These are phyloP conservation scores for Ballota nigra DNA, from an alignment of 257 asterid species.

Conservation along the genomic window DNA sequence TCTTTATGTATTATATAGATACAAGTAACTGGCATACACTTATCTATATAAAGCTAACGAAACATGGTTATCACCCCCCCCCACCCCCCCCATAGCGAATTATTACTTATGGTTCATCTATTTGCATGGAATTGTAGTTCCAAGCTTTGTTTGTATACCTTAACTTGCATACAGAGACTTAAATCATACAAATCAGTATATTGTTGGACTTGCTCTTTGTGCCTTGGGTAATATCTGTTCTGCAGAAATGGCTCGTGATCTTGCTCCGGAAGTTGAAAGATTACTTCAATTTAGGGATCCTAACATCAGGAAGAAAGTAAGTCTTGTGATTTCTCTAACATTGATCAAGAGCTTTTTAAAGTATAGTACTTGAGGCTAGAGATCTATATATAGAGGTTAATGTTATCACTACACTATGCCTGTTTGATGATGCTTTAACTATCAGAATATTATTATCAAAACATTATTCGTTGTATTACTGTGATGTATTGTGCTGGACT, in stretches of 20 bases:
- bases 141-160: too few relatives aligned
- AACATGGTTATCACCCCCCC: too few relatives aligned
- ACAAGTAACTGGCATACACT: constrained; percentile 17
- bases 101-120: too few relatives aligned
- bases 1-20: constrained; percentile 14
- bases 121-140: too few relatives aligned
- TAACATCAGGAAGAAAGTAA: too few relatives aligned
- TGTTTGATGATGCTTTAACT: too few relatives aligned
- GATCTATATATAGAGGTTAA: background rate
- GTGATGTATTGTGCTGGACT: background rate
- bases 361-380: background rate
- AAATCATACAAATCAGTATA: too few relatives aligned
- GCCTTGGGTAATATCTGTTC: constrained; percentile 97
- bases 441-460: background rate
- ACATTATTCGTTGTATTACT: background rate
- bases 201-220: constrained; percentile 98
- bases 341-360: background rate
- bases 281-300: constrained; percentile 96
- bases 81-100: too few relatives aligned
- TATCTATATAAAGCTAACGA: too few relatives aligned
- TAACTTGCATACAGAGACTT: too few relatives aligned
- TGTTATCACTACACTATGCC: background rate
- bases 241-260: constrained; percentile 99
- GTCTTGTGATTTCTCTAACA: too few relatives aligned
- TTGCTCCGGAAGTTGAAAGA: constrained; percentile 98